A percentile compares a stretch with the other conserved stretches of the same genome.
phyloP scores from a whole-genome alignment of 192 early-diverging fungal genomes.

The Coemansia erecta region DNA sequence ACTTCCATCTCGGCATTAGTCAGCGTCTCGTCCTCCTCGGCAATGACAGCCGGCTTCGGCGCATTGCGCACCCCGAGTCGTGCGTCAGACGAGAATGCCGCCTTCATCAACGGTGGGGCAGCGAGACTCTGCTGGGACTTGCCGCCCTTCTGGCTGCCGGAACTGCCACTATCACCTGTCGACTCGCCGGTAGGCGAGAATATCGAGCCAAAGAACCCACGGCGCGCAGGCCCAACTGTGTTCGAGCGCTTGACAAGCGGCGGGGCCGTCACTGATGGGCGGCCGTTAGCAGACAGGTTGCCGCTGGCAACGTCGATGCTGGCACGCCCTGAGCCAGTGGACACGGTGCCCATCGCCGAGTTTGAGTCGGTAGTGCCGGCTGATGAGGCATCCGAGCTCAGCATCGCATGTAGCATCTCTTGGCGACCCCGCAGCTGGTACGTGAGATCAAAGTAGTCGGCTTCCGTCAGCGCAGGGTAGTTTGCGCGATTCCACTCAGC shows the following conservation, averaged over 20 bases:
- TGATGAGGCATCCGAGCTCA: slow-evolving; percentile 23
- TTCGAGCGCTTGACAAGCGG: slow-evolving; percentile 44
- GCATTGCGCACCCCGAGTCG: background rate
- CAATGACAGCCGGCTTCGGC: slow-evolving; percentile 6
- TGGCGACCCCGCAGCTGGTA: slow-evolving; percentile 45
- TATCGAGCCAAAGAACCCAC: slow-evolving; percentile 31
- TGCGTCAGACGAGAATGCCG: slow-evolving; percentile 19
- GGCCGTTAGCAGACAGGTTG: background rate
- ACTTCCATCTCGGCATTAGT: background rate
- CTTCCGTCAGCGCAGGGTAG: slow-evolving; percentile 18
- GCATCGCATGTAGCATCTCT: slow-evolving; percentile 47
- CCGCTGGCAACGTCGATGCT: slow-evolving; percentile 42
- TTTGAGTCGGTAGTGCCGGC: background rate
- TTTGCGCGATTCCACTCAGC: slow-evolving; percentile 51
- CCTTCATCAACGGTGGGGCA: slow-evolving; percentile 5
- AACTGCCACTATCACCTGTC: background rate
- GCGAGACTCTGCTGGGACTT: background rate
- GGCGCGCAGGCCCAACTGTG: slow-evolving; percentile 35
- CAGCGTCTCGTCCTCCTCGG: slow-evolving; percentile 4
- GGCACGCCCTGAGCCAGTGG: slow-evolving; percentile 19
- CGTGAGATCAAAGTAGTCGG: slow-evolving; percentile 33
- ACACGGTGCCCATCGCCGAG: slow-evolving; percentile 1
- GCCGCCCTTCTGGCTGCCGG: background rate
- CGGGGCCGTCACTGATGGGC: slow-evolving; percentile 1
- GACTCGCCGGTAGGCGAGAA: slow-evolving; percentile 9